Conservation (phyloP, 164 flowering plant genomes). For the Stephania yunnanensis region DNA sequence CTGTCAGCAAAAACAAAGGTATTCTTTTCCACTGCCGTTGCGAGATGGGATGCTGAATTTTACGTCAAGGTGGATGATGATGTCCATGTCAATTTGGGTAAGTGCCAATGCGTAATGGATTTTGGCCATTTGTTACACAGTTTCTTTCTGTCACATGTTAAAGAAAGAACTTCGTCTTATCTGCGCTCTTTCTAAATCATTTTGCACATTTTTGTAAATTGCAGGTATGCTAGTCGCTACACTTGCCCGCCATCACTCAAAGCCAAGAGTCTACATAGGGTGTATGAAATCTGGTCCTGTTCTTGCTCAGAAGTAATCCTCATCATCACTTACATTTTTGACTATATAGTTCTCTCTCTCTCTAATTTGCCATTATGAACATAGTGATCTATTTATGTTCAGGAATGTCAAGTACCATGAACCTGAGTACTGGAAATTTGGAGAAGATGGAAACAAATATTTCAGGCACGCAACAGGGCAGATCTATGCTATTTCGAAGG, state of each 20-base stretch:
- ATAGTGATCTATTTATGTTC: constrained; percentile 10
- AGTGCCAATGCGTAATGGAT: not conserved
- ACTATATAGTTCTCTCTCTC: not conserved
- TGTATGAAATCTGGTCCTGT: constrained; percentile 99
- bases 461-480: constrained; percentile 93
- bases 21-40: constrained; percentile 83
- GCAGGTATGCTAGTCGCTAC: constrained; percentile 79
- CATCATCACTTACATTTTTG: constrained; percentile 9
- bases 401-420: constrained; percentile 87
- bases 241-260: constrained; percentile 74
- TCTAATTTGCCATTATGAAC: not conserved
- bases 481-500: constrained; percentile 84
- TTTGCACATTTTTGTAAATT: constrained; percentile 6
- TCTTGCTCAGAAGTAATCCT: constrained; percentile 67
- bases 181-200: not conserved
- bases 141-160: not conserved
- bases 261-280: constrained; percentile 85
- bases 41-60: constrained; percentile 94
- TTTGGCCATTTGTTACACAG: not conserved
- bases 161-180: not conserved
- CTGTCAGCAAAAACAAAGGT: constrained; percentile 89
- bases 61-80: constrained; percentile 96
- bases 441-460: constrained; percentile 86
- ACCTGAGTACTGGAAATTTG: constrained; percentile 90
- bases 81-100: constrained; percentile 95